phyloP scores from a whole-genome alignment of 352 stramenopile species.

The Blastocystis sp. region DNA sequence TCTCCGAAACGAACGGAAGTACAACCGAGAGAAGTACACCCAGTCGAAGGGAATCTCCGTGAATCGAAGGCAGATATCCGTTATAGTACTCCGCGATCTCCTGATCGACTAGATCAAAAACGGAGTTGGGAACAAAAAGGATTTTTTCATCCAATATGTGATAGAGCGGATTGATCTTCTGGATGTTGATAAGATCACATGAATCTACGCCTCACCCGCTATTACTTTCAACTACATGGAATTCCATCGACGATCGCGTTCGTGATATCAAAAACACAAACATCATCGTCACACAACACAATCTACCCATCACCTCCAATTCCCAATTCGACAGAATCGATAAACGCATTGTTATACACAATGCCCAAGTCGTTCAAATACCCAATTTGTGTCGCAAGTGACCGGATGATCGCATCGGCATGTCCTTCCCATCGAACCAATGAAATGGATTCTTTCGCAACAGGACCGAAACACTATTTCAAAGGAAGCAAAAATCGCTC shows the following conservation, averaged over 20 bases:
- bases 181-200: background rate
- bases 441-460: background rate
- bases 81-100: background rate
- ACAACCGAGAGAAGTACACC: background rate
- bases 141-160: background rate
- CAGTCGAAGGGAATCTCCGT: background rate
- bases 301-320: background rate
- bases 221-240: no score
- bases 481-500: background rate
- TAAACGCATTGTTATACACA: background rate
- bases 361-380: background rate
- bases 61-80: background rate
- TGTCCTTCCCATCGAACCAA: background rate
- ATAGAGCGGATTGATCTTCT: background rate
- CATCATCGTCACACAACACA: background rate
- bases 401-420: background rate
- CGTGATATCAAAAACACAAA: constrained; percentile 18
- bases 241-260: background rate
- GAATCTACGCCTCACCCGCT: no score
- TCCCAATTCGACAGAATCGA: background rate
- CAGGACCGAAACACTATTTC: background rate
- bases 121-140: background rate
- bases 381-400: background rate
- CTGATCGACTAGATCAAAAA: background rate
- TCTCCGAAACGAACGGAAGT: background rate